Base-by-base conservation (phyloP, 495 filamentous ascomycete genomes). In the Daldinia grandis region DNA sequence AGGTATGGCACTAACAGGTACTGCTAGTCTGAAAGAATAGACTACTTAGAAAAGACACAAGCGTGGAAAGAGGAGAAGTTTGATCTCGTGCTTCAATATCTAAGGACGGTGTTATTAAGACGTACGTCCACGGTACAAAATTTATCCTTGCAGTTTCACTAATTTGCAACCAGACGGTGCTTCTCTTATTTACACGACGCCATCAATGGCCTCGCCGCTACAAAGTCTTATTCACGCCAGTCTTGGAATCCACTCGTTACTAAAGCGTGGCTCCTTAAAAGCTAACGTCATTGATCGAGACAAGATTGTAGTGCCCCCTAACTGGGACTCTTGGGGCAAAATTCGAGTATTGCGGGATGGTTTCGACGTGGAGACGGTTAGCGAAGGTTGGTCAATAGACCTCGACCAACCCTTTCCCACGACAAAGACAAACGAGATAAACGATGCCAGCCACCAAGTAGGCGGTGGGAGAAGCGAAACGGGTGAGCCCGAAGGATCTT, bases 311-410 rank as follows among this genome's bases (percentile, higher is more conserved):
- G 89, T 99, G 1, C 96, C 95, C 4, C 91, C 93, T 10, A 97
- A 97, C 76, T 98, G 96, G 96, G 95, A 99, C 78, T 97, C 94
- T 0, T 98, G 95, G 93, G 95, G 93, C 28, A 99, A 98, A 79
- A 97, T 99, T 64, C 87, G 94, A 21, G 92, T 98, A 42, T 83
- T 98, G 17, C 85, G 92, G n/a, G 96, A 98, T 81, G 92, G 91
- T 14, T 98, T 98, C 75, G 93, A 97, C 67, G 91, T 96, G 49
- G 95, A 99, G 81, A 87, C 86, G 5, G 87, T 94, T 33, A 95
- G 91, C 73, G 88, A 87, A 51, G 92, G 89, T 17, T 98, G 94
- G 94, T 88, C 88, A 17, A 85, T 91, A 53, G 94, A 98, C 71
- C 90, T 95, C 59, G 86, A 91, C 64, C 85, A 88, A 49, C 68